Conservation (phyloP, 2,329 filamentous ascomycete genomes). For the Pyricularia grisea region DNA sequence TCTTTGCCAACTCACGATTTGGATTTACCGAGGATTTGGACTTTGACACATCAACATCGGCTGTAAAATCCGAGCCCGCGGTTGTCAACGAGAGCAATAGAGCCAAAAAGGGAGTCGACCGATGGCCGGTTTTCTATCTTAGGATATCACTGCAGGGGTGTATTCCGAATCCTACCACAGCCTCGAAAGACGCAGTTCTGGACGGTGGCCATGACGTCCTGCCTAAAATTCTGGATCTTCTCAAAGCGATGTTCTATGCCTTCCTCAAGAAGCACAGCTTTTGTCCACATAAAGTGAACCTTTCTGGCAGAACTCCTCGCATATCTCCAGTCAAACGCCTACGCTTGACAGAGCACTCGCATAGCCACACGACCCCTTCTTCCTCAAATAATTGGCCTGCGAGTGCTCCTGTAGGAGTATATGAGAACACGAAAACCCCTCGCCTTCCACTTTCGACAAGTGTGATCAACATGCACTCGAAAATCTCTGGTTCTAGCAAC, state of each 20-base stretch:
- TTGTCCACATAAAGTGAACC: constrained; percentile 32
- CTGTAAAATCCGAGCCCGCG: background rate
- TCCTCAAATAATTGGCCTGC: background rate
- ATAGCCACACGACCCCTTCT: background rate
- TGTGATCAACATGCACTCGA: background rate
- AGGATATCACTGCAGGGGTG: constrained; percentile 38
- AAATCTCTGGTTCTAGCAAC: background rate
- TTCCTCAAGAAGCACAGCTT: constrained; percentile 70
- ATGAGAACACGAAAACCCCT: background rate
- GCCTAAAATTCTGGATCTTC: constrained; percentile 50
- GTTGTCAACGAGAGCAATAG: constrained; percentile 21
- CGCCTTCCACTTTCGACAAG: background rate
- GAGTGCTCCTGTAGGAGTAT: background rate
- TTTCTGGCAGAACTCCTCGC: background rate
- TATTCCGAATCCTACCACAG: constrained; percentile 10
- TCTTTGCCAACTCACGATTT: constrained; percentile 72
- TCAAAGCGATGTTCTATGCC: constrained; percentile 59
- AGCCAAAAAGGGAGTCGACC: constrained; percentile 59
- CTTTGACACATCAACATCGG: background rate
- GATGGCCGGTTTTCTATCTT: constrained; percentile 87
- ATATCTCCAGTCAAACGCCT: constrained; percentile 14
- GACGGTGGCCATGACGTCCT: constrained; percentile 38
- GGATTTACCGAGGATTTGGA: constrained; percentile 44
- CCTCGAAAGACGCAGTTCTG: constrained; percentile 27
- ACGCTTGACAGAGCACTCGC: background rate